phyloP scores from a whole-genome alignment of 1,284 basidiomycete genomes.

The Megacollybia platyphylla region DNA sequence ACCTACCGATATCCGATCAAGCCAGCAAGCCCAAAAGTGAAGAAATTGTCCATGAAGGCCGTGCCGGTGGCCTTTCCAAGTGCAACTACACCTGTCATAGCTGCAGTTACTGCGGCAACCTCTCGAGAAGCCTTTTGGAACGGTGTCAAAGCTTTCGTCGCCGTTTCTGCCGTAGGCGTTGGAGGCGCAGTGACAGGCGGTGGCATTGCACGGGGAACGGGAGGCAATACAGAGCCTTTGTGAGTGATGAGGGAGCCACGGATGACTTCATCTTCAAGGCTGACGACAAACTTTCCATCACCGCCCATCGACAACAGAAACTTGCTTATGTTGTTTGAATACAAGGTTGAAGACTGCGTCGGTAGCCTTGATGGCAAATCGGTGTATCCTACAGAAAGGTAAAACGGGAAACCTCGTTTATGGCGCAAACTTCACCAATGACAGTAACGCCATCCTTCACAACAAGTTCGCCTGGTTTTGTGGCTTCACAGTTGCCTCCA shows the following conservation, averaged over 20 bases:
- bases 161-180: constrained; percentile 36
- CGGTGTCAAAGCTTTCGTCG: constrained; percentile 55
- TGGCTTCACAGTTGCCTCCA: constrained; percentile 76
- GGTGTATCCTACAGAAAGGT: constrained; percentile 43
- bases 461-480: constrained; percentile 58
- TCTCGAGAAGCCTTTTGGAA: constrained; percentile 72
- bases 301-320: constrained; percentile 71
- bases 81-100: constrained; percentile 60
- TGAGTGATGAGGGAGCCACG: constrained; percentile 71
- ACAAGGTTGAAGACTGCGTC: constrained; percentile 76
- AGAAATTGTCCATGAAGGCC: constrained; percentile 76
- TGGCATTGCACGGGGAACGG: constrained; percentile 51
- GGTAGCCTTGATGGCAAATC: constrained; percentile 76
- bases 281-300: constrained; percentile 47
- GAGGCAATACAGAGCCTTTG: constrained; percentile 51
- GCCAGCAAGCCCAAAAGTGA: constrained; percentile 73
- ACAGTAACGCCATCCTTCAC: constrained; percentile 65
- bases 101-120: constrained; percentile 57
- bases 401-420: not conserved
- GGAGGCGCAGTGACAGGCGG: constrained; percentile 37
- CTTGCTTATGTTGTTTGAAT: constrained; percentile 84
- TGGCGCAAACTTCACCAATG: constrained; percentile 37
- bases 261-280: constrained; percentile 73
- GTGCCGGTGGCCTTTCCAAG: constrained; percentile 69
- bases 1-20: constrained; percentile 57